Evolutionary conservation across 2,329 filamentous ascomycete genomes (phyloP).

Genomic region (Sphaerostilbella broomeana): DNA sequence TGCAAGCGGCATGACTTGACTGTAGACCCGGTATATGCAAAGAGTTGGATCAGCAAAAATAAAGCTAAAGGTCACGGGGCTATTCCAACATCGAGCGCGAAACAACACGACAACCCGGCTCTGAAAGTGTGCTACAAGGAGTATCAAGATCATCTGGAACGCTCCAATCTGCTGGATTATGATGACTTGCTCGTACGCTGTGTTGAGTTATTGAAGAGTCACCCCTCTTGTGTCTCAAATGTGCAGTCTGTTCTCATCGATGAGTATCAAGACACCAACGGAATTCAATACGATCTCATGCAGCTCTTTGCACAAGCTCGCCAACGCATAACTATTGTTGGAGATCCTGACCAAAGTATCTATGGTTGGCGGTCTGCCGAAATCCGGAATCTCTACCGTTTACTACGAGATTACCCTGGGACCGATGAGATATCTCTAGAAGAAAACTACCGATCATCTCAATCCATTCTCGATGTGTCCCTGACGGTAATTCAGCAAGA

Average conservation of each 20-base stretch:
- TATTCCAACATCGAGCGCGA: slow-evolving; percentile 32
- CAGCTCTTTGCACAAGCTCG: slow-evolving; percentile 68
- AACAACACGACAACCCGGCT: slow-evolving; percentile 43
- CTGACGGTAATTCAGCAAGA: slow-evolving; percentile 90
- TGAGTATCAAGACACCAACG: slow-evolving; percentile 96
- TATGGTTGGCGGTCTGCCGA: slow-evolving; percentile 94
- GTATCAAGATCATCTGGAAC: slow-evolving; percentile 69
- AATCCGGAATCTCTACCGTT: slow-evolving; percentile 74
- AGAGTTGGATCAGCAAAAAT: slow-evolving; percentile 66
- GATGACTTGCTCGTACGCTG: slow-evolving; percentile 86
- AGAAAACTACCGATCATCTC: slow-evolving; percentile 91
- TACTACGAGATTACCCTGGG: slow-evolving; percentile 68
- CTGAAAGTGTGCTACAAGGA: slow-evolving; percentile 63
- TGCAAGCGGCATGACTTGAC: slow-evolving; percentile 64
- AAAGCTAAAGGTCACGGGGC: slow-evolving; percentile 51
- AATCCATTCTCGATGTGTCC: slow-evolving; percentile 72
- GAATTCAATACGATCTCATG: slow-evolving; percentile 93
- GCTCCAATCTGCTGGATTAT: slow-evolving; percentile 83
- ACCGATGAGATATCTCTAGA: slow-evolving; percentile 80
- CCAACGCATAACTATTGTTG: slow-evolving; percentile 84
- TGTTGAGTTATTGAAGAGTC: slow-evolving; percentile 65
- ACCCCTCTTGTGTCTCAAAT: slow-evolving; percentile 79
- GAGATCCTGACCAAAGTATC: slow-evolving; percentile 95
- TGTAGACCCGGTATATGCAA: slow-evolving; percentile 65
- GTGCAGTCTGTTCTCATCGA: slow-evolving; percentile 90